These are phyloP conservation scores for Boletus vinaceobasis DNA, from an alignment of 768 basidiomycete species.

Conservation along the genomic window DNA sequence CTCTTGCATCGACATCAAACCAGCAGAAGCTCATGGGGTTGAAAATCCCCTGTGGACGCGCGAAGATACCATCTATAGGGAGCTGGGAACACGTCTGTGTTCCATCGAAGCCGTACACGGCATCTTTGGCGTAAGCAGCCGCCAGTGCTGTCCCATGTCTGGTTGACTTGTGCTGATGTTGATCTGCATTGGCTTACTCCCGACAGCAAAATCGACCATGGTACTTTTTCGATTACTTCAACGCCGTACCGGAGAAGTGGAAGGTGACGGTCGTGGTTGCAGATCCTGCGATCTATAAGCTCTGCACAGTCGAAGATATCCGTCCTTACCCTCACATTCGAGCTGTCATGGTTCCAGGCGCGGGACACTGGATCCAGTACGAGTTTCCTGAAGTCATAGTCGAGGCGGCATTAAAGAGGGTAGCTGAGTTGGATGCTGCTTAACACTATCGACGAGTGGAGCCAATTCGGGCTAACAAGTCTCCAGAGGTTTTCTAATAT, in stretches of 20 bases:
- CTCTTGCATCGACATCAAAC: neutral
- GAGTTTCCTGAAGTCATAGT: conserved; percentile 24
- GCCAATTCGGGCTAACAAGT: neutral
- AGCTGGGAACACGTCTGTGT: conserved; percentile 12
- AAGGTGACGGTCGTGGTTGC: conserved; percentile 15
- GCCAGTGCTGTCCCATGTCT: neutral
- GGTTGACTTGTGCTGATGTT: neutral
- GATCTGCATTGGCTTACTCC: neutral
- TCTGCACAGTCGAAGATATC: conserved; percentile 8
- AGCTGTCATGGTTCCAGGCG: conserved; percentile 7
- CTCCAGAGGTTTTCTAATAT: neutral
- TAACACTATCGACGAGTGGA: neutral
- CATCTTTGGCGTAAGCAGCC: conserved; percentile 4
- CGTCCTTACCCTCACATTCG: conserved; percentile 12
- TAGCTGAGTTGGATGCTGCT: conserved; percentile 5
- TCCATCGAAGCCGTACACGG: neutral
- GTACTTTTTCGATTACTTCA: conserved; percentile 11
- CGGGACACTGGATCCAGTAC: conserved; percentile 26
- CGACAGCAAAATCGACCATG: conserved; percentile 18
- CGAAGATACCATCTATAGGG: conserved; percentile 2
- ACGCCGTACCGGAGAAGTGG: conserved; percentile 1
- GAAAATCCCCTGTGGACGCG: conserved; percentile 18
- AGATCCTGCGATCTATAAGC: conserved; percentile 12
- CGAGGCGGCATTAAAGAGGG: conserved; percentile 12
- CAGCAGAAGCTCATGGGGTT: neutral